These are phyloP conservation scores for Simmondsia chinensis DNA, from an alignment of 148 eudicot species.

Conservation along the genomic window DNA sequence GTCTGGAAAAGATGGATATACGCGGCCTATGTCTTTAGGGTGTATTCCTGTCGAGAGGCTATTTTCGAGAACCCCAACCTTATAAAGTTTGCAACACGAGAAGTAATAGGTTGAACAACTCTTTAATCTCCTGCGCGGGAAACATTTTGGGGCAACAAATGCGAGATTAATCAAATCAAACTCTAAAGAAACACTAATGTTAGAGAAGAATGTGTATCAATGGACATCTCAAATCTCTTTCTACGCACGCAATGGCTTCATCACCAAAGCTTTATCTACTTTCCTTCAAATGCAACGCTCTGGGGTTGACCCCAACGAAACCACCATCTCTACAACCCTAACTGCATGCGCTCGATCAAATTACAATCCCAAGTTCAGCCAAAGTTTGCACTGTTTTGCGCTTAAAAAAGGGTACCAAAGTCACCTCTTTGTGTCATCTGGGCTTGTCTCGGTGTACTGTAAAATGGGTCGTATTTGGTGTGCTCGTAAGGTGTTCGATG, in stretches of 20 bases:
- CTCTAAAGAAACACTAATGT: too few relatives aligned
- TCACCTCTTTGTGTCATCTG: conserved; percentile 26
- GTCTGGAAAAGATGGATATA: too few relatives aligned
- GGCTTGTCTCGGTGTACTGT: conserved; percentile 19
- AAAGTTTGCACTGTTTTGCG: conserved; percentile 20
- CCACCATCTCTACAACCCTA: conserved; percentile 23
- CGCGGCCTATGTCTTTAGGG: too few relatives aligned
- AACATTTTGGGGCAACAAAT: too few relatives aligned
- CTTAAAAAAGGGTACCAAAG: conserved; percentile 18
- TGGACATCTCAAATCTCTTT: conserved; percentile 29
- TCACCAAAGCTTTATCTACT: conserved; percentile 13
- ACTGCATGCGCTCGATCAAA: conserved; percentile 16
- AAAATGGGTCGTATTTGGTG: conserved; percentile 5
- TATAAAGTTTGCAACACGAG: too few relatives aligned
- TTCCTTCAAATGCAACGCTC: conserved; percentile 24
- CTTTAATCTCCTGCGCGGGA: too few relatives aligned
- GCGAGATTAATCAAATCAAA: too few relatives aligned
- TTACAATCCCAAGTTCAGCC: conserved; percentile 10
- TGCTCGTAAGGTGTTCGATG: conserved; percentile 37
- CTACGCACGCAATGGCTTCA: conserved; percentile 16
- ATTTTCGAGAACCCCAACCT: too few relatives aligned
- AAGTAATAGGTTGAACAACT: too few relatives aligned
- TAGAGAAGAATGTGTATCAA: conserved; percentile 14
- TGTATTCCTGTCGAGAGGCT: too few relatives aligned
- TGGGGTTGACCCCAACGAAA: conserved; percentile 22